Evolutionary conservation across 257 asterid species (phyloP).

Genomic region (Leonotis leonurus): DNA sequence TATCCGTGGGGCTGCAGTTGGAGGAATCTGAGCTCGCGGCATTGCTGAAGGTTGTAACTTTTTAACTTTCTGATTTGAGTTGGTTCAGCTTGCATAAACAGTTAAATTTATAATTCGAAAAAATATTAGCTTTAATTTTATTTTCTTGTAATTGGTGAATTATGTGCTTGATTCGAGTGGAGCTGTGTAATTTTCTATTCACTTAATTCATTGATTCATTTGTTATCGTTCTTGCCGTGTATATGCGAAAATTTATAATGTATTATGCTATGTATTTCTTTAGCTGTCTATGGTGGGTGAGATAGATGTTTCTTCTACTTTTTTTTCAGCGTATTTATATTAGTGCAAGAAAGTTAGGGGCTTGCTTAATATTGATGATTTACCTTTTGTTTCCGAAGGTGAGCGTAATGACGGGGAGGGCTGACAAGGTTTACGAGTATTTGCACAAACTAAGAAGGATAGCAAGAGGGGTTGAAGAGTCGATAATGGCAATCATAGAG

Average conservation of each 20-base stretch:
- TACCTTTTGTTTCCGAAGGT: slow-evolving; percentile 38
- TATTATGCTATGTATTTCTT: neutral
- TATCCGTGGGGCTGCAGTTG: too few relatives aligned
- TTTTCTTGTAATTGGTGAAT: neutral
- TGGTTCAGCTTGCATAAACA: neutral
- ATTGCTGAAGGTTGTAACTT: slow-evolving; percentile 50
- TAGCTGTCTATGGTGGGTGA: neutral
- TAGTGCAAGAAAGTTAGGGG: neutral
- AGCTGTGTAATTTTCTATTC: neutral
- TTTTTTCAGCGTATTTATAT: neutral
- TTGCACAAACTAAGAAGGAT: slow-evolving; percentile 67
- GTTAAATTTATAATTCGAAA: neutral
- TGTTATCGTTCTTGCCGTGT: neutral
- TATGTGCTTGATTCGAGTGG: neutral
- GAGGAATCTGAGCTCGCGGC: too few relatives aligned
- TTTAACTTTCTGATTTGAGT: neutral
- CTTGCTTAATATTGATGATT: neutral
- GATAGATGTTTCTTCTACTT: neutral
- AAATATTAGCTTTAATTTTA: neutral
- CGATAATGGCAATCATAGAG: slow-evolving; percentile 49
- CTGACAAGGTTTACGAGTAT: slow-evolving; percentile 70
- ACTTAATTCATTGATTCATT: neutral
- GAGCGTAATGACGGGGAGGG: slow-evolving; percentile 50
- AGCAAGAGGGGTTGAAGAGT: slow-evolving; percentile 41
- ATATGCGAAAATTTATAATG: neutral